Evolutionary conservation across 2,329 filamentous ascomycete species (phyloP), one percentile per base, ranked within the genome.

Genomic region (Arthrinium puccinioides): DNA sequence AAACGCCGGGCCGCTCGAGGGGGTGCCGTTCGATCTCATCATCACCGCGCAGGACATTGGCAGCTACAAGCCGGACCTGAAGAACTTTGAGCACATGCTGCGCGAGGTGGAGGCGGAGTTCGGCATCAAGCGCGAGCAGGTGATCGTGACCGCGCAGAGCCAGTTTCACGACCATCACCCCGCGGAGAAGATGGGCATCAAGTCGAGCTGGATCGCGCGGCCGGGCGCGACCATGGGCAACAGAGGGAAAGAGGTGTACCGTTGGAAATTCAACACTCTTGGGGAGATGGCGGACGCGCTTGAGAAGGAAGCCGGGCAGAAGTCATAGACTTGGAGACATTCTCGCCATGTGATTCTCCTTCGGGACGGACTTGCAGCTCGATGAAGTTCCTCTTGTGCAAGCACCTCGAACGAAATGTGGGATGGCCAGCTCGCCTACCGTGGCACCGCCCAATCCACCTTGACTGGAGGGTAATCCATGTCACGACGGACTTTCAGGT

Each of bases 31-130:
- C 49, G 79, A 83, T 47, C 65, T 72, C 4, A 61, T 84, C 25
- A 71, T 82, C 51, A 86, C 81, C 0, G 84, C 83, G 0, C 67
- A 87, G 53, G 78, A 85, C 27, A 73, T 87, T 20, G 82, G 82
- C 0, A 72, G 68, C 11, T 87, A 87, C 53, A 88, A 87, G 60
- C 84, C 84, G 0, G 68, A 79, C 46, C 50, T 63, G 21, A 60
- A 63, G 36, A 86, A 87, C 44, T 87, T 87, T 41, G 67, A 76
- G 39, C 77, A 79, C 51, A 66, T 87, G 67, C 53, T 86, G 5
- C 55, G 61, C 9, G 62, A 72, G 32, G 70, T 76, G 2, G 42
- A 71, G 49, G 50, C 60, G 2, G 64, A 68, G n/a, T 76, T 83
- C 47, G 75, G 73, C 0, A 55, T 82, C 0, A 59, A 64, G 36